Percentiles rank a stretch among this genome's conserved stretches.
phyloP scores from a whole-genome alignment of 2,329 filamentous ascomycete species.

The Aspergillus fumigatiaffinis region DNA sequence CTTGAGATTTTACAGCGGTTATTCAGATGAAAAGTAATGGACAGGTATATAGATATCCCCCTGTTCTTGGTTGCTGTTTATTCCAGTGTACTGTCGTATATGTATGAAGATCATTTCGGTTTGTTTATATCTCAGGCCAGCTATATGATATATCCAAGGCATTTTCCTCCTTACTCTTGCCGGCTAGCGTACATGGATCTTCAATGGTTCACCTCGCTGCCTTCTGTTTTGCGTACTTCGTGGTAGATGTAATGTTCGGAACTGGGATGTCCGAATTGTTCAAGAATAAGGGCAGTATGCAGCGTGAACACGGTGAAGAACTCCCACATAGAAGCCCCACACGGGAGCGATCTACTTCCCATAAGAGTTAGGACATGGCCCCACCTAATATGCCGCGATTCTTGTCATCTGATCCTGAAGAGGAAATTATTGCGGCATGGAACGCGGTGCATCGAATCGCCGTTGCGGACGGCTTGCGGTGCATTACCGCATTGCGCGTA shows the following conservation, averaged over 20 bases:
- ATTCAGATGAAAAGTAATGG: background rate
- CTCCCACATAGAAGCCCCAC: background rate
- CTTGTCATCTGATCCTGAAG: background rate
- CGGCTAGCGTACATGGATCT: background rate
- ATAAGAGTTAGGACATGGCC: background rate
- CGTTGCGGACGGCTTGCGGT: too few relatives aligned
- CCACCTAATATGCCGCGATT: background rate
- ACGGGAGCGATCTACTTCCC: background rate
- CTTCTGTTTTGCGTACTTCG: background rate
- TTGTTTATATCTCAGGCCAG: background rate
- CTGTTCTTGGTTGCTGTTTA: background rate
- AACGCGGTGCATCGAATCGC: too few relatives aligned
- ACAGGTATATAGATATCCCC: too few relatives aligned
- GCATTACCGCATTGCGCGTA: background rate
- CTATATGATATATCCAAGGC: background rate
- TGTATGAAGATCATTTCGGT: background rate
- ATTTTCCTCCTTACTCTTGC: background rate
- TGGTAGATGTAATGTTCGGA: too few relatives aligned
- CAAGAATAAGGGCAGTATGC: too few relatives aligned
- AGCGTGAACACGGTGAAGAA: background rate
- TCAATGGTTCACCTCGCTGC: background rate
- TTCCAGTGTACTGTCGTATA: background rate
- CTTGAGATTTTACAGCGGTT: background rate
- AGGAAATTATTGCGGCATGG: background rate
- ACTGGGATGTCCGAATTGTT: too few relatives aligned